Conservation (phyloP, 2,329 filamentous ascomycete species). For the Fusarium newnesense region DNA sequence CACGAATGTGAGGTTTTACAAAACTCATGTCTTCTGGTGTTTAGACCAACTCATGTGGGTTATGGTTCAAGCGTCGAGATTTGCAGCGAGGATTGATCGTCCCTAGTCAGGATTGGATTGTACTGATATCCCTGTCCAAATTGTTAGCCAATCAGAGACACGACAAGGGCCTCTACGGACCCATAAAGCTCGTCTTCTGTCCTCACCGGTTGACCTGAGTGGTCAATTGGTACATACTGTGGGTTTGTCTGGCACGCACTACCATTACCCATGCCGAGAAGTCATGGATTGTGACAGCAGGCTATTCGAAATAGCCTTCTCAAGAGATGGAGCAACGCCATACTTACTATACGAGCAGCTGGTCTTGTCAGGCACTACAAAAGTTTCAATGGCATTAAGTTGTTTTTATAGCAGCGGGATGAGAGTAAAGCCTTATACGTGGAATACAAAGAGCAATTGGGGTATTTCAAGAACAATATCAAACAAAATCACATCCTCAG, state of each 20-base stretch:
- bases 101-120: constrained; percentile 9
- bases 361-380: neutral
- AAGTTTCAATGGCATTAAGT: neutral
- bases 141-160: constrained; percentile 6
- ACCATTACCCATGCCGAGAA: neutral
- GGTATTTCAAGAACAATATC: neutral
- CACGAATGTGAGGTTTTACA: neutral
- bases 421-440: neutral
- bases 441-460: neutral
- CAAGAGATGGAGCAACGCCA: neutral
- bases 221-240: constrained; percentile 1
- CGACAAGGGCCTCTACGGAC: neutral
- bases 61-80: constrained; percentile 15
- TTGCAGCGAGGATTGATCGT: constrained; percentile 18
- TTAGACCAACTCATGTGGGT: constrained; percentile 5
- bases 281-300: neutral
- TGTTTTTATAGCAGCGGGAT: too few relatives aligned
- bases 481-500: neutral
- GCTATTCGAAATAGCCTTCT: neutral
- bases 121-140: constrained; percentile 10
- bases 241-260: constrained; percentile 1
- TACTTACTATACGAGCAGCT: neutral
- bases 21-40: neutral
- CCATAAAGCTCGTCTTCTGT: constrained; percentile 23
- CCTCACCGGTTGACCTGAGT: constrained; percentile 28